Percentiles rank a stretch among this genome's conserved stretches.
phyloP scores from a whole-genome alignment of 164 flowering plant genomes.

The Sextonia rubra region DNA sequence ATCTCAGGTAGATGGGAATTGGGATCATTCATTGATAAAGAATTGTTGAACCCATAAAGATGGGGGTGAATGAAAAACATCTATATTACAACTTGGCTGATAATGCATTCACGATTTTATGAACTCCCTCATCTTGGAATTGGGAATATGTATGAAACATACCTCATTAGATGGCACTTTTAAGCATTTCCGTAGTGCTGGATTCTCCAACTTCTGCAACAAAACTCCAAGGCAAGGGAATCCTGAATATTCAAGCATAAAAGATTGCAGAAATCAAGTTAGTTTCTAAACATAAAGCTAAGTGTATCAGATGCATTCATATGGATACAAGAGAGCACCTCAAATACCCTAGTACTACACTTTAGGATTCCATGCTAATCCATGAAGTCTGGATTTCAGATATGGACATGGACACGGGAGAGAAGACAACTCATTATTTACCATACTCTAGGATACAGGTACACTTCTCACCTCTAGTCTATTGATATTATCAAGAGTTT shows the following conservation, averaged over 20 bases:
- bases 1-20: too few species aligned
- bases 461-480: too few species aligned
- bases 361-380: too few species aligned
- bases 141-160: constrained; percentile 5
- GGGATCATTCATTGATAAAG: too few species aligned
- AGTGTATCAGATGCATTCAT: background rate
- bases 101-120: background rate
- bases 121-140: background rate
- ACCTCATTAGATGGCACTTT: constrained; percentile 91
- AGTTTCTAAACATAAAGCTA: background rate
- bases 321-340: background rate
- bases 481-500: too few species aligned
- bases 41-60: too few species aligned
- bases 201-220: constrained; percentile 97
- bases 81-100: too few species aligned
- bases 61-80: too few species aligned
- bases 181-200: constrained; percentile 84
- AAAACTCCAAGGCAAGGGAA: constrained; percentile 93
- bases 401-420: too few species aligned
- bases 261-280: constrained; percentile 2
- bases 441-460: too few species aligned
- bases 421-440: too few species aligned
- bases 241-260: constrained; percentile 39
- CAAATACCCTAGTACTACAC: background rate
- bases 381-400: too few species aligned